Conservation (phyloP, 345 rosid species). For the Stellera chamaejasme region DNA sequence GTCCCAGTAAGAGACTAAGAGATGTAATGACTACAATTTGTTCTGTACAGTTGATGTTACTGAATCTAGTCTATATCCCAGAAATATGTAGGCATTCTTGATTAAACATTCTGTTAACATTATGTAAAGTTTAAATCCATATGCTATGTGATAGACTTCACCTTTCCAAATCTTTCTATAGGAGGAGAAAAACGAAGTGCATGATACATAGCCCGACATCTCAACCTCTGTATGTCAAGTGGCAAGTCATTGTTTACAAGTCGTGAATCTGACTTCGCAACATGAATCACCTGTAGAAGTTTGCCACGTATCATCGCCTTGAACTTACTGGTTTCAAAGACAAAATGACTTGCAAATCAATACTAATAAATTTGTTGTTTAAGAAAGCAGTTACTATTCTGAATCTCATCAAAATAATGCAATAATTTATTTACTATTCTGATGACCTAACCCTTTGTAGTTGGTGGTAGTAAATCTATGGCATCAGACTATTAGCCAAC, state of each 20-base stretch:
- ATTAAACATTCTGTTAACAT: not conserved
- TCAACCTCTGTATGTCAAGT: slow-evolving; percentile 71
- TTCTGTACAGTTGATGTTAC: too few species aligned
- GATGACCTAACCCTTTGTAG: too few species aligned
- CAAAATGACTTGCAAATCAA: too few species aligned
- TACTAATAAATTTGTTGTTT: too few species aligned
- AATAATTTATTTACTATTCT: too few species aligned
- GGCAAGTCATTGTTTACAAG: slow-evolving; percentile 89
- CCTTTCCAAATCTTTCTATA: slow-evolving; percentile 83
- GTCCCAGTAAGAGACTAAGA: too few species aligned
- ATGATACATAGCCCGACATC: slow-evolving; percentile 81
- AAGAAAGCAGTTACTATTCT: too few species aligned
- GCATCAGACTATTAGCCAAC: not conserved
- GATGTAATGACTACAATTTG: too few species aligned
- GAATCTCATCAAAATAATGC: too few species aligned
- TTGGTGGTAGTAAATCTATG: too few species aligned
- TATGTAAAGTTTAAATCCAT: not conserved
- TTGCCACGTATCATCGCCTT: not conserved
- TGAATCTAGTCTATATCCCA: not conserved
- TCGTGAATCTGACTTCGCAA: slow-evolving; percentile 89
- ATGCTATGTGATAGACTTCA: slow-evolving; percentile 18
- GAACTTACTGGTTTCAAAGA: too few species aligned
- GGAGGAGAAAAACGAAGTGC: slow-evolving; percentile 72
- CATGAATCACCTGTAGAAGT: slow-evolving; percentile 70
- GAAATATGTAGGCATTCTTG: not conserved